A percentile compares a stretch with the other conserved stretches of the same genome.
Conservation (phyloP, 169 alveolate genomes). For the Ichthyophthirius multifiliis region DNA sequence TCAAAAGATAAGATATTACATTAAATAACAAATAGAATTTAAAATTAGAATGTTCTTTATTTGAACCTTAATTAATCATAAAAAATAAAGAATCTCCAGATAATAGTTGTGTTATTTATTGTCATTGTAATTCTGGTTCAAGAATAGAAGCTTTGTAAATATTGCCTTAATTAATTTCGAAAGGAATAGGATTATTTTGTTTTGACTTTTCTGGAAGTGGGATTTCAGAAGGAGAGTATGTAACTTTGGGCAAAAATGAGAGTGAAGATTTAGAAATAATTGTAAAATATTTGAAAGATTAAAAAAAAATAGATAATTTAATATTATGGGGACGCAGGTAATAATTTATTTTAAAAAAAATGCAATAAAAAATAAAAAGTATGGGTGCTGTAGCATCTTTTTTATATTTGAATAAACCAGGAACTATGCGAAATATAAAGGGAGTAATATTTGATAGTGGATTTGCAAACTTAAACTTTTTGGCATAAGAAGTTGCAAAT, state of each 20-base stretch:
- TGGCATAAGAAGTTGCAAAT: slow-evolving; percentile 38
- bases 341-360: neutral
- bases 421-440: too few relatives aligned
- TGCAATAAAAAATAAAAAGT: neutral
- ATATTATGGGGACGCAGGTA: slow-evolving; percentile 52
- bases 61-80: neutral
- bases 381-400: slow-evolving; percentile 57
- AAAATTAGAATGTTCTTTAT: neutral
- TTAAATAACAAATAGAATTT: neutral
- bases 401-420: slow-evolving; percentile 43
- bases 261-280: slow-evolving; percentile 41
- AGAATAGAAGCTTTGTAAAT: neutral
- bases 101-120: neutral
- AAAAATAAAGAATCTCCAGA: neutral
- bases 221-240: slow-evolving; percentile 47
- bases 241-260: slow-evolving; percentile 46
- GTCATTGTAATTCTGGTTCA: slow-evolving; percentile 1
- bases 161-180: neutral
- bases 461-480: slow-evolving; percentile 29
- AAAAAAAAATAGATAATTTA: slow-evolving; percentile 24
- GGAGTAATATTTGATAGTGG: slow-evolving; percentile 23
- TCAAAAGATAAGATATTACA: neutral
- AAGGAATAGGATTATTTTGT: slow-evolving; percentile 31
- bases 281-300: slow-evolving; percentile 26
- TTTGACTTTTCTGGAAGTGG: slow-evolving; percentile 60